phyloP scores from a whole-genome alignment of 768 basidiomycete genomes.

The Cystobasidium ongulense region DNA sequence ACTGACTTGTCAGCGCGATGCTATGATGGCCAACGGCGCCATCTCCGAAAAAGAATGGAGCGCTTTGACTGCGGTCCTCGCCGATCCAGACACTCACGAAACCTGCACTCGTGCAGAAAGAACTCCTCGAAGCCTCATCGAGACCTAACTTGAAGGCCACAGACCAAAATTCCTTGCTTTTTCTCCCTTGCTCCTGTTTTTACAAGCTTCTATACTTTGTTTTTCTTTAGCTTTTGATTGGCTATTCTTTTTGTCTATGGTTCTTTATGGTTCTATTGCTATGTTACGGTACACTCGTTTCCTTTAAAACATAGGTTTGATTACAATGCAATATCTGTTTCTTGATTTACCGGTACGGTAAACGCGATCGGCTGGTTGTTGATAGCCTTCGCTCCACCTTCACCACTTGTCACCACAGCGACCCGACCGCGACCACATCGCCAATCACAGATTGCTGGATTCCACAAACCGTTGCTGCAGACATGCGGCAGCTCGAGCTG shows the following conservation, averaged over 20 bases:
- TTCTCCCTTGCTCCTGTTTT: not conserved
- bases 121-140: not conserved
- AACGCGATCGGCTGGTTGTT: no score
- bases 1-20: constrained; percentile 14
- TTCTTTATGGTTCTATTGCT: no score
- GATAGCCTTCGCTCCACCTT: not conserved
- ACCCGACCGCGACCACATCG: not conserved
- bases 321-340: no score
- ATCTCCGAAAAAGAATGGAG: constrained; percentile 4
- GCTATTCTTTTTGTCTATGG: no score
- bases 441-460: not conserved
- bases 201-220: not conserved
- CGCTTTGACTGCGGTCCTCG: constrained; percentile 9
- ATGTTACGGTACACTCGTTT: no score
- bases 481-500: not conserved
- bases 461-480: not conserved
- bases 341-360: no score
- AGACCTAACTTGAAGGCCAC: not conserved
- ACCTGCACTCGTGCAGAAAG: not conserved
- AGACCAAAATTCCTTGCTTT: not conserved
- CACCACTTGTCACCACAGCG: not conserved
- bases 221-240: no score
- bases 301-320: no score
- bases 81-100: not conserved
- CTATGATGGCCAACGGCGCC: constrained; percentile 3